Evolutionary conservation across 331 rosid species (phyloP).

Genomic region (Arachis monticola): DNA sequence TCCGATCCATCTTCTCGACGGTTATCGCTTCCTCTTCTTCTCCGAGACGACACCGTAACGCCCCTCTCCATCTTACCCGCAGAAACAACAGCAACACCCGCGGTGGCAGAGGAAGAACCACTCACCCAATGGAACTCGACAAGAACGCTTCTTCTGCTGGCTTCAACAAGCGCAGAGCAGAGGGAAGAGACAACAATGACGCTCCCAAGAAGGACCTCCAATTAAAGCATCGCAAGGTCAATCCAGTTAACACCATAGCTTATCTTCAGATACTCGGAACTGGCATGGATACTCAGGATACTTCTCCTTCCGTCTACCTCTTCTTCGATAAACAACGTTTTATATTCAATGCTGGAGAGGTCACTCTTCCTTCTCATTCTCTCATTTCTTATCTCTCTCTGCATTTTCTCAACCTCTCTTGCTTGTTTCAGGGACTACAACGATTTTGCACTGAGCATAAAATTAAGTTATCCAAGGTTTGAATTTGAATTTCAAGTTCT

Average conservation of each 20-base stretch:
- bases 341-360: constrained; percentile 88
- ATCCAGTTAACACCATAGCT: constrained; percentile 70
- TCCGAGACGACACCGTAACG: constrained; percentile 37
- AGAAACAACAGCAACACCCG: constrained; percentile 45
- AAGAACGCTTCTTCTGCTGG: constrained; percentile 26
- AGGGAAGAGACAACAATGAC: constrained; percentile 63
- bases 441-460: constrained; percentile 89
- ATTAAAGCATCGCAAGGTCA: constrained; percentile 63
- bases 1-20: constrained; percentile 27
- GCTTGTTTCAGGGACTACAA: constrained; percentile 72
- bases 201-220: constrained; percentile 58
- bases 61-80: constrained; percentile 40
- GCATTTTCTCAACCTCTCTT: neutral
- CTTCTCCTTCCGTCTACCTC: constrained; percentile 77
- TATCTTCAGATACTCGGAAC: constrained; percentile 85
- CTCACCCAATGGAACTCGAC: constrained; percentile 45
- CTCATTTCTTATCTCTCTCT: neutral
- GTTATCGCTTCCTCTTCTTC: constrained; percentile 22
- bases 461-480: constrained; percentile 81
- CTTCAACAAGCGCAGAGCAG: constrained; percentile 78
- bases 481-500: neutral
- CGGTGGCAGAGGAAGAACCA: constrained; percentile 26
- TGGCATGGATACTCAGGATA: constrained; percentile 91
- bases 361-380: neutral
- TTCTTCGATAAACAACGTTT: constrained; percentile 86